Base-by-base conservation (phyloP, 495 filamentous ascomycete genomes). In the Talaromyces nanjingensis region DNA sequence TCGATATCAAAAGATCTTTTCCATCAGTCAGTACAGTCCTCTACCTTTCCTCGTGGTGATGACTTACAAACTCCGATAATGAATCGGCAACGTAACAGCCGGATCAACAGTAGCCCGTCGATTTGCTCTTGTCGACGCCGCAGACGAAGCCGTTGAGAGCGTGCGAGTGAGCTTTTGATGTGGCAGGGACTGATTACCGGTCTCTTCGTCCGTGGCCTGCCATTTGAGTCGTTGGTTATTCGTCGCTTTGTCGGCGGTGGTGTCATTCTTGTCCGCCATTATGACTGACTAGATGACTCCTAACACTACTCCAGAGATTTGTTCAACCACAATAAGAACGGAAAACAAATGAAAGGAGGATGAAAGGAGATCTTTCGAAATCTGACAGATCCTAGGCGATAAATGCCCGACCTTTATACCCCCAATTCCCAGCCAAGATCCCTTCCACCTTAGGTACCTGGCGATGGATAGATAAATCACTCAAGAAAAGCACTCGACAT, bases 1-100 rank as follows among this genome's bases (percentile, higher is more conserved):
- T 78, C 80, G 63, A 85, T 83, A 62, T 83, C 78, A 60, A 76
- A 81, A 12, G 81, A 84, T 16, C 45, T 55, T 64, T 64, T 66
- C 66, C 47, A 1, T 57, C 58, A 11, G 16, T 27, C 9, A 59
- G 27, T 37, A 58, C 9, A n/a, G 25, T n/a, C 7, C 18, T 2
- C 45, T 27, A 8, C 20, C 6, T 9, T 6, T 16, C 22, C 4
- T 62, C 4, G 12, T 20, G 22, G 12, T 5, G 33, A 31, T 33
- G 45, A 73, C 83, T 64, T 2, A 80, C 63, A 64, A 33, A 14
- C 63, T 84, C 31, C 82, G 74, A 66, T 83, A 84, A 58, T 81
- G 74, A 59, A 84, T 80, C n/a, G 81, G 82, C 60, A 84, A 74
- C 2, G 76, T 76, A 18, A 78, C 71, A 2, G 76, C 73, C 8